Conservation (phyloP, 2,329 filamentous ascomycete species). For the Trichophyton schoenleinii region DNA sequence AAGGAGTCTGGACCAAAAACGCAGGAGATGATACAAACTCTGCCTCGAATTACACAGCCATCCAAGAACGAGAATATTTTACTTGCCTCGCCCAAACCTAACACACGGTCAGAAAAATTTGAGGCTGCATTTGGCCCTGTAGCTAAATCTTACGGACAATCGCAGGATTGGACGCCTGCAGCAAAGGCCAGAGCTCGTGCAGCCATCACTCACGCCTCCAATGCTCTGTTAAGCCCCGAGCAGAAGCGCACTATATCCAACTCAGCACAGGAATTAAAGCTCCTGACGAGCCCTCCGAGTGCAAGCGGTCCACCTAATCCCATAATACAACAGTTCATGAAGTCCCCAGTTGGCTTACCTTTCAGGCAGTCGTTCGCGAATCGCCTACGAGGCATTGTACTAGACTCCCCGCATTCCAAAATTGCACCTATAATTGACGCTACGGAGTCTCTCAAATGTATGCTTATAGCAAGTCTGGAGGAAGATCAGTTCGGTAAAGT, state of each 20-base stretch:
- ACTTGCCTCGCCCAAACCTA: constrained; percentile 27
- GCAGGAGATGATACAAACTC: constrained; percentile 27
- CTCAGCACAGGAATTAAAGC: constrained; percentile 28
- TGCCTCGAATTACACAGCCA: constrained; percentile 40
- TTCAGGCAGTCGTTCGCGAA: constrained; percentile 60
- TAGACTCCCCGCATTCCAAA: constrained; percentile 62
- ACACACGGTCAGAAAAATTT: constrained; percentile 25
- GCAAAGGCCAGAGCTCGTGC: constrained; percentile 28
- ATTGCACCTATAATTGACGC: constrained; percentile 58
- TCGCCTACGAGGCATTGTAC: constrained; percentile 52
- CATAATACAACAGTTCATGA: constrained; percentile 37
- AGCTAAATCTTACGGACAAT: constrained; percentile 36
- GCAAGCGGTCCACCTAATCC: constrained; percentile 40
- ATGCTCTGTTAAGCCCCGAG: constrained; percentile 29
- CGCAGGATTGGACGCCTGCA: constrained; percentile 32
- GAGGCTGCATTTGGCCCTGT: constrained; percentile 33
- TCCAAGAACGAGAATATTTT: constrained; percentile 39
- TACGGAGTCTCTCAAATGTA: constrained; percentile 52
- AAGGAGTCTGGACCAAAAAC: constrained; percentile 10
- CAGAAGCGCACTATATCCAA: constrained; percentile 27
- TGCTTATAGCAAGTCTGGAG: constrained; percentile 59
- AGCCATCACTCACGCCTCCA: constrained; percentile 28
- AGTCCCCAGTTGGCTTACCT: constrained; percentile 47
- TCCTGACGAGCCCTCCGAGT: constrained; percentile 23
- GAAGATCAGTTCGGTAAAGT: constrained; percentile 82